Evolutionary conservation across 2,329 filamentous ascomycete genomes (phyloP).

Genomic region (Colletotrichum lindemuthianum): DNA sequence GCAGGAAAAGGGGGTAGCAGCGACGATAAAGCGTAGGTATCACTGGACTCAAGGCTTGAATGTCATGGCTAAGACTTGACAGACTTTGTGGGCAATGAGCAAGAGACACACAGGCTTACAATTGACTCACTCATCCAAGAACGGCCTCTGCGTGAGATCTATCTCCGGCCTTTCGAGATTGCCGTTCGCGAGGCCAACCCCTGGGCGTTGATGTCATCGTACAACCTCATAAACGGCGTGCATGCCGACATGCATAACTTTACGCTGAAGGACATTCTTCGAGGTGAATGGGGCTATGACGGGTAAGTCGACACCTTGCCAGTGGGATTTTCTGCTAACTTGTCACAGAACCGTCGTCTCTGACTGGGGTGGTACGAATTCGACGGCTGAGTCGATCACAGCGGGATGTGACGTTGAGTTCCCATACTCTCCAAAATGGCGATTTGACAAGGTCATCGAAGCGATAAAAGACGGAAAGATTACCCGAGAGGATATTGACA

Average conservation of each 20-base stretch:
- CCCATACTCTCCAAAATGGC: constrained; percentile 64
- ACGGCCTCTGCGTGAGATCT: constrained; percentile 73
- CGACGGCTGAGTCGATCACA: constrained; percentile 63
- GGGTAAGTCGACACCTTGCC: constrained; percentile 51
- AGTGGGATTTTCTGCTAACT: background rate
- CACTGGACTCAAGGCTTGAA: background rate
- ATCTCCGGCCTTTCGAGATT: constrained; percentile 80
- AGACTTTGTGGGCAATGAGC: constrained; percentile 78
- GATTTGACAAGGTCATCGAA: constrained; percentile 65
- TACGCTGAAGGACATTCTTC: constrained; percentile 65
- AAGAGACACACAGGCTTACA: constrained; percentile 74
- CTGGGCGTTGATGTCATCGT: constrained; percentile 76
- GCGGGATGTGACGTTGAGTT: constrained; percentile 69
- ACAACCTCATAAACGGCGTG: constrained; percentile 73
- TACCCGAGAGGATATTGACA: constrained; percentile 60
- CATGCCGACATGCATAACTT: constrained; percentile 68
- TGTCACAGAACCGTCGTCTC: constrained; percentile 63
- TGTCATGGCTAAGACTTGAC: constrained; percentile 22
- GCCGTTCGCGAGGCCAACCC: constrained; percentile 75
- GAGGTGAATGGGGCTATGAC: constrained; percentile 71
- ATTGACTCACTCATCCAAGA: constrained; percentile 73
- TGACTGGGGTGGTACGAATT: constrained; percentile 69
- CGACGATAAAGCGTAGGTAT: constrained; percentile 78
- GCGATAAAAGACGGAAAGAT: constrained; percentile 61
- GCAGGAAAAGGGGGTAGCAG: constrained; percentile 78